Percentiles rank a stretch among this genome's conserved stretches.
phyloP scores from a whole-genome alignment of 2,329 filamentous ascomycete species.

The Pseudogymnoascus sp. region DNA sequence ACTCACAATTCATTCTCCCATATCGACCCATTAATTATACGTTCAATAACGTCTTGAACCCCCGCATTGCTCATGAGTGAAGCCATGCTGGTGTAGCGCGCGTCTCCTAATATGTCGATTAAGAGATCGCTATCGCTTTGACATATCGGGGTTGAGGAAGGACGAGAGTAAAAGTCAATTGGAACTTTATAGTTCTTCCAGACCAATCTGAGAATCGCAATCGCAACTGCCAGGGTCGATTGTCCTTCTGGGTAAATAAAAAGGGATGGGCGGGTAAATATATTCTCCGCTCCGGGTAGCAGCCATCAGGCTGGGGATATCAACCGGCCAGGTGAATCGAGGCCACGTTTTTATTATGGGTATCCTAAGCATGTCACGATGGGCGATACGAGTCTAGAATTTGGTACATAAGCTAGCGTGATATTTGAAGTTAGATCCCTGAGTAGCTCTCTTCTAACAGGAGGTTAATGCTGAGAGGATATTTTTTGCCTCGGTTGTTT shows the following conservation, averaged over 20 bases:
- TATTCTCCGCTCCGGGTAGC: background rate
- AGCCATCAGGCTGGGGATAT: background rate
- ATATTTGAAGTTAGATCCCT: background rate
- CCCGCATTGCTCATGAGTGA: background rate
- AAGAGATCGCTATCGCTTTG: background rate
- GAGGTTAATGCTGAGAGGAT: background rate
- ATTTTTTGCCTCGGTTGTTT: background rate
- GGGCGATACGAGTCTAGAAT: background rate
- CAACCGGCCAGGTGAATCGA: background rate
- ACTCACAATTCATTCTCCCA: constrained; percentile 7
- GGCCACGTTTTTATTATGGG: background rate
- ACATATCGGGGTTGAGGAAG: background rate
- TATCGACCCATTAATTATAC: background rate
- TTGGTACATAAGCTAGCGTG: background rate
- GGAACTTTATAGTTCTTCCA: background rate
- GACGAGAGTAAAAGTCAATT: background rate
- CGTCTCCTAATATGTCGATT: background rate
- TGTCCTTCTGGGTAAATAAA: constrained; percentile 2
- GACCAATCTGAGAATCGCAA: background rate
- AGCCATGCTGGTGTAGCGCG: background rate
- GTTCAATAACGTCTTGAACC: background rate
- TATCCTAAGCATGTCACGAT: background rate
- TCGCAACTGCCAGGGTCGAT: background rate
- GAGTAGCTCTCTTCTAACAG: background rate
- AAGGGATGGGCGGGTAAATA: constrained; percentile 7